Evolutionary conservation across 2,329 filamentous ascomycete genomes (phyloP).

Genomic region (Hypoxylon sp.): DNA sequence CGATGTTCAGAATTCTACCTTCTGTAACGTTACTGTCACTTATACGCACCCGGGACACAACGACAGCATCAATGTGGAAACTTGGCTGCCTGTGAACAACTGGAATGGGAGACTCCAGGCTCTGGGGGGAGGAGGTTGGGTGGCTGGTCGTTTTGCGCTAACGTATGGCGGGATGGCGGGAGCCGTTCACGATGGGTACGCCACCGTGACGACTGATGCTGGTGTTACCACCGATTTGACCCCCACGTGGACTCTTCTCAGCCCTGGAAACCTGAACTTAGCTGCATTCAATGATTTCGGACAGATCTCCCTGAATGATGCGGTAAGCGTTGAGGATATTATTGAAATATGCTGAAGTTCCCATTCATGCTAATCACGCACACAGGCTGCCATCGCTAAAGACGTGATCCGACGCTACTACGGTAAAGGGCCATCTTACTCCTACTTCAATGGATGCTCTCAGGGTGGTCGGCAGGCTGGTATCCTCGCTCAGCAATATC

Average conservation of each 20-base stretch:
- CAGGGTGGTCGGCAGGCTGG: constrained; percentile 67
- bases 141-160: constrained; percentile 38
- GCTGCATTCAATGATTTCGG: constrained; percentile 45
- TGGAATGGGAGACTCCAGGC: constrained; percentile 59
- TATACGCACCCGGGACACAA: constrained; percentile 60
- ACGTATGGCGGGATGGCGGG: constrained; percentile 40
- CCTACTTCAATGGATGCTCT: constrained; percentile 66
- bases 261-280: constrained; percentile 50
- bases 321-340: constrained; percentile 6
- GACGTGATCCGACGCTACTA: constrained; percentile 62
- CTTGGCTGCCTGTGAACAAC: constrained; percentile 53
- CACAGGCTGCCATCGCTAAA: constrained; percentile 59
- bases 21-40: constrained; percentile 62
- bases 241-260: constrained; percentile 40
- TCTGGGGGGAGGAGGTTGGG: constrained; percentile 58
- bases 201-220: constrained; percentile 50
- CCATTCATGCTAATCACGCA: background rate
- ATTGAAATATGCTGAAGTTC: background rate
- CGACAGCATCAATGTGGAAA: constrained; percentile 56
- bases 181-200: constrained; percentile 47
- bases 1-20: constrained; percentile 32
- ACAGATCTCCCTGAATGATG: constrained; percentile 27
- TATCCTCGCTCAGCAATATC: constrained; percentile 62
- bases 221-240: constrained; percentile 25
- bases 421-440: constrained; percentile 55